These are phyloP conservation scores for Tricharina praecox DNA, from an alignment of 495 filamentous ascomycete genomes.

Conservation along the genomic window DNA sequence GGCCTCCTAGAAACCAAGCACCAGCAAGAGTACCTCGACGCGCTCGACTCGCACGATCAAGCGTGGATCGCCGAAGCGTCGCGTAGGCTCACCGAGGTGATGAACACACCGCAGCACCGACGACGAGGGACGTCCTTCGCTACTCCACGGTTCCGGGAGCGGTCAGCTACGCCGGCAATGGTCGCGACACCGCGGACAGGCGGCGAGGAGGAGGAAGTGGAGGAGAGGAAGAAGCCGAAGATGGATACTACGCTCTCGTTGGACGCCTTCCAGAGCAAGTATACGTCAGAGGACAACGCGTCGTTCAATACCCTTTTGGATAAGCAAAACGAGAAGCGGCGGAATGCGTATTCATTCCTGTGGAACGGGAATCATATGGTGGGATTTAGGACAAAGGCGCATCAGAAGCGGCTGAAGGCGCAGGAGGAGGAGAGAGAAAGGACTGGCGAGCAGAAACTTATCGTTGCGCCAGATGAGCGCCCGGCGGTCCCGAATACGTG, in stretches of 20 bases:
- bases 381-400: slow-evolving; percentile 66
- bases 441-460: slow-evolving; percentile 34
- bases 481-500: slow-evolving; percentile 66
- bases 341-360: slow-evolving; percentile 72
- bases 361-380: slow-evolving; percentile 81
- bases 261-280: slow-evolving; percentile 71
- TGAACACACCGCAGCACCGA: slow-evolving; percentile 46
- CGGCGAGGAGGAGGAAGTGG: neutral
- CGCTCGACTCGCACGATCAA: slow-evolving; percentile 64
- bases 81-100: slow-evolving; percentile 53
- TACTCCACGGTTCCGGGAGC: slow-evolving; percentile 15
- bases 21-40: slow-evolving; percentile 83
- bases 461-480: slow-evolving; percentile 39
- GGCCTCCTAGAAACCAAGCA: slow-evolving; percentile 69
- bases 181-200: neutral
- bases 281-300: slow-evolving; percentile 94
- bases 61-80: slow-evolving; percentile 75
- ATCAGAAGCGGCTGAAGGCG: slow-evolving; percentile 41
- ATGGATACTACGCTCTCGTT: slow-evolving; percentile 71
- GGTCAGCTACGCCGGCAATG: slow-evolving; percentile 8
- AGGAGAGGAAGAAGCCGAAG: slow-evolving; percentile 9
- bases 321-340: slow-evolving; percentile 68
- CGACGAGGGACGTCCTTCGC: slow-evolving; percentile 19
- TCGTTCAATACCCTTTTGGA: slow-evolving; percentile 85
- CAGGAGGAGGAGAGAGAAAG: slow-evolving; percentile 20